A percentile compares a stretch with the other conserved stretches of the same genome.
Evolutionary conservation across 176 grass and related monocot species (phyloP).

Genomic region (Oryza meridionalis): DNA sequence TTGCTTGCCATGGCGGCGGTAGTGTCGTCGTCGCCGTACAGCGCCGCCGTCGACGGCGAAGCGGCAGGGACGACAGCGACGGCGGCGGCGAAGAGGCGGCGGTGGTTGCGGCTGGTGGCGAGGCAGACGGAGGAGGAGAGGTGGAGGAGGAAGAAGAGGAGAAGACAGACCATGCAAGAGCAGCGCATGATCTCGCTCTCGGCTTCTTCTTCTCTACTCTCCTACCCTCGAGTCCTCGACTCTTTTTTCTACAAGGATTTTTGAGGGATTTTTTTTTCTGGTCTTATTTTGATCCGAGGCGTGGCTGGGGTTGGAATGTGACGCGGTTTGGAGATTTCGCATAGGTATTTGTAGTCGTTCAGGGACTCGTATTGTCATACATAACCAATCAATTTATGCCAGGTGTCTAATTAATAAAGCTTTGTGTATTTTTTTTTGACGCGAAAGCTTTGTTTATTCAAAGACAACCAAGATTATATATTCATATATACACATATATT

Average conservation of each 20-base stretch:
- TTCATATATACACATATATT: no score
- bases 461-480: no score
- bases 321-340: background rate
- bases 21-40: background rate
- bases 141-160: conserved; percentile 32
- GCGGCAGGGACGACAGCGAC: background rate
- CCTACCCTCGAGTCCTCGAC: no score
- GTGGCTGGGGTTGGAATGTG: background rate
- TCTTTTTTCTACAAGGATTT: background rate
- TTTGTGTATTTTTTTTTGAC: no score
- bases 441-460: no score
- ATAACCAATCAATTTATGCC: no score
- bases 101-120: conserved; percentile 39
- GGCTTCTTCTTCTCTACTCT: background rate
- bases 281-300: background rate
- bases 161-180: conserved; percentile 26
- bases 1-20: background rate
- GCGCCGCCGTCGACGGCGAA: background rate
- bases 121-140: conserved; percentile 24
- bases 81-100: background rate
- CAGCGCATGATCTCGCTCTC: background rate
- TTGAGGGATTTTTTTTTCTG: background rate
- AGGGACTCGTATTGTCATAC: background rate
- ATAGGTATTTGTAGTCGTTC: background rate
- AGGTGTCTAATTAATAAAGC: no score